Base-by-base conservation (phyloP, 352 stramenopile species). In the Globisporangium nunn region DNA sequence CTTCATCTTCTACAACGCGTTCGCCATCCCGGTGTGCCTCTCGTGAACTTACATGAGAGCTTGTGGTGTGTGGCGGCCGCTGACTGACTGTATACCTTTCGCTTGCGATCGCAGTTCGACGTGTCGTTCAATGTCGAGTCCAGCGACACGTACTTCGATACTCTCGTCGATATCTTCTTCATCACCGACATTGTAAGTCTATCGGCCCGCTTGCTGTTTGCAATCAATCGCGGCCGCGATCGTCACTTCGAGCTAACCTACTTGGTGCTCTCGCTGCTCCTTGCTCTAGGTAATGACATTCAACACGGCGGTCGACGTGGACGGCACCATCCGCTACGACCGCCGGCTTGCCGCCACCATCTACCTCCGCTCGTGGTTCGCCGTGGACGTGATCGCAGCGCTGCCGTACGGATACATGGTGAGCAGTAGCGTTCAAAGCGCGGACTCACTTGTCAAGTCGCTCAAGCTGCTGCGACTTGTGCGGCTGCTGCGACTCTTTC, bases 1-100 rank as follows among this genome's bases (percentile, higher is more conserved):
- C 12, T 87, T 90, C 59, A 90, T 88, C 56, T 81, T 88, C 33
- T 87, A 85, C 67, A 90, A 88, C 48, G 80, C 80, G 2, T 70
- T 90, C 41, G 66, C 74, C 17, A 62, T 89, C 41, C 79, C 76
- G 54, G 76, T 89, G 72, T 52, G 66, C 61, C 18, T 17, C 8
- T 44, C n/a, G 39, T 4, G 12, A 10, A 39, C n/a, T 48, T 23
- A 1, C 23, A 23, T 23, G 23, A 23, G 35, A 49, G 11, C 0
- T 10, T 2, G 12, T 28, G 29, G 14, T 12, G 6, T 14, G 6
- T 47, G 7, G n/a, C 41, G 2, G 10, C 5, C 4, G 28, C 23
- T 12, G n/a, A 30, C 7, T 7, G n/a, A 8, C 6, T 15, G 6
- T 10, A 28, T 6, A 15, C 12, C 5, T 17, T 17, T 30, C 31